A percentile compares a stretch with the other conserved stretches of the same genome.
These are phyloP conservation scores for Papiliotrema fonsecae DNA, from an alignment of 1,284 basidiomycete species.

Conservation along the genomic window DNA sequence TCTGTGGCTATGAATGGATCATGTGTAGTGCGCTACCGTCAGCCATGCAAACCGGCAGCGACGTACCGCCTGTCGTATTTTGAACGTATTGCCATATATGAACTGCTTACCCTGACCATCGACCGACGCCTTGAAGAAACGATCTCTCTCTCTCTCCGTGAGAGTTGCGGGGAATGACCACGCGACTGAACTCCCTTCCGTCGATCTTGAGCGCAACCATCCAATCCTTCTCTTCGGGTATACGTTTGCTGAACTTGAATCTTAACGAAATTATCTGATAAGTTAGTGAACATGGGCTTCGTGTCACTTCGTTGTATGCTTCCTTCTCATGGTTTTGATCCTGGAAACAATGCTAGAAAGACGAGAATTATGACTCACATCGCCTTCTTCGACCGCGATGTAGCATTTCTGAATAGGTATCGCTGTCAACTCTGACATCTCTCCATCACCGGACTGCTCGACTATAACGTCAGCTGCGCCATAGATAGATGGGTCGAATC, in stretches of 20 bases:
- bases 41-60: neutral
- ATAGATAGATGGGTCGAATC: neutral
- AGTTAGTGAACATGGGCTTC: no score
- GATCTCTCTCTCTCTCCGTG: neutral
- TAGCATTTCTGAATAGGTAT: constrained; percentile 1
- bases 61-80: neutral
- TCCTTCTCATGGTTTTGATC: no score
- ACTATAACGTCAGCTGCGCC: neutral
- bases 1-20: neutral
- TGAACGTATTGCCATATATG: neutral
- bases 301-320: no score
- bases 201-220: constrained; percentile 1
- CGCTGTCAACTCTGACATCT: neutral
- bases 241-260: neutral
- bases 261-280: neutral
- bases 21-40: neutral
- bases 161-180: neutral
- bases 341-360: neutral
- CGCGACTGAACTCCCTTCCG: neutral
- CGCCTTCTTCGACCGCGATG: neutral
- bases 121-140: neutral
- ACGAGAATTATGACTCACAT: neutral
- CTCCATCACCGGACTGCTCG: neutral
- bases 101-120: neutral
- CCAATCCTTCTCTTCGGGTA: constrained; percentile 1